A percentile compares a stretch with the other conserved stretches of the same genome.
phyloP scores from a whole-genome alignment of 2,329 filamentous ascomycete species.

The Didymella glomerata region DNA sequence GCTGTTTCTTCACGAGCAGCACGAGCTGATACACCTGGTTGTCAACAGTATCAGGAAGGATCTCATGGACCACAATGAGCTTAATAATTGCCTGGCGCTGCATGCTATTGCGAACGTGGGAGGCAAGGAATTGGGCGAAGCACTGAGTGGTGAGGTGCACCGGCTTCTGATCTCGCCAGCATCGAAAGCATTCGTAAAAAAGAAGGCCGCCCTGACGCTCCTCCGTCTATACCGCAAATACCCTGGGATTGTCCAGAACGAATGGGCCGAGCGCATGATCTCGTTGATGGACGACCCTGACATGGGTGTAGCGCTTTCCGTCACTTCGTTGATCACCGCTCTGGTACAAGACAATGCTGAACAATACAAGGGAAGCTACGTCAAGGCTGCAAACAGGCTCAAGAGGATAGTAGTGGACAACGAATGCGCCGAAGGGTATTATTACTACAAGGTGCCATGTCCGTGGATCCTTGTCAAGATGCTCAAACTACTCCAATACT shows the following conservation, averaged over 20 bases:
- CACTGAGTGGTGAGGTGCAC: slow-evolving; percentile 89
- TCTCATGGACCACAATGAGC: slow-evolving; percentile 89
- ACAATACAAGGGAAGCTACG: slow-evolving; percentile 91
- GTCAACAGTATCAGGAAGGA: slow-evolving; percentile 99
- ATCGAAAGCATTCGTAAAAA: slow-evolving; percentile 98
- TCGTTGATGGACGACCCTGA: slow-evolving; percentile 98
- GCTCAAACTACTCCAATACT: slow-evolving; percentile 90
- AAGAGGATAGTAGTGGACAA: slow-evolving; percentile 91
- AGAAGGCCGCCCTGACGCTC: slow-evolving; percentile 94
- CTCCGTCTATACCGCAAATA: slow-evolving; percentile 94
- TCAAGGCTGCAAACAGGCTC: slow-evolving; percentile 87
- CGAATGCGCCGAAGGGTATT: slow-evolving; percentile 88
- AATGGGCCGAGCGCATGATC: slow-evolving; percentile 98
- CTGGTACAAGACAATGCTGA: slow-evolving; percentile 94
- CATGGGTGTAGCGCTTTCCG: slow-evolving; percentile 91
- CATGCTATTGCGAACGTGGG: slow-evolving; percentile 99
- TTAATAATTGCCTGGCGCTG: slow-evolving; percentile 95
- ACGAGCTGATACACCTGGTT: slow-evolving; percentile 93
- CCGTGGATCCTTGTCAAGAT: slow-evolving; percentile 98
- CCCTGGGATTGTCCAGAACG: slow-evolving; percentile 89
- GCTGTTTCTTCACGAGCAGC: slow-evolving; percentile 94
- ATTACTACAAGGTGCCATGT: slow-evolving; percentile 99
- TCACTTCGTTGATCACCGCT: slow-evolving; percentile 94
- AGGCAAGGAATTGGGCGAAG: slow-evolving; percentile 95
- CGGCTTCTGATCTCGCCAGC: slow-evolving; percentile 92